phyloP scores from a whole-genome alignment of 2,329 filamentous ascomycete genomes.

The Cladophialophora yegresii region DNA sequence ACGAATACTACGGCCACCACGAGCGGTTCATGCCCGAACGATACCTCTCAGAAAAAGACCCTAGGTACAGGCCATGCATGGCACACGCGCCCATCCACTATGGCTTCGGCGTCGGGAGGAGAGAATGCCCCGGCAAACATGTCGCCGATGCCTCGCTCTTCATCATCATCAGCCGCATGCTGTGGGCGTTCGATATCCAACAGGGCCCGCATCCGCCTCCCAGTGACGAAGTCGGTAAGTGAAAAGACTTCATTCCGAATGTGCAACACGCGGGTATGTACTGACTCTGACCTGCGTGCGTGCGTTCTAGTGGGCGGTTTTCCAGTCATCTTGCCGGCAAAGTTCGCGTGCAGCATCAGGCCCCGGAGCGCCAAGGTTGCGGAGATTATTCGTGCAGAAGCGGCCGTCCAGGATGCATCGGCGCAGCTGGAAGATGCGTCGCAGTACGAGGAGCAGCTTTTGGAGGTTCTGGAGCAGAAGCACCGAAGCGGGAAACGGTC shows the following conservation, averaged over 20 bases:
- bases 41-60: slow-evolving; percentile 41
- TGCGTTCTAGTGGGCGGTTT: slow-evolving; percentile 1
- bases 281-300: background rate
- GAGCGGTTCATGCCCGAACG: slow-evolving; percentile 50
- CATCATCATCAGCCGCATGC: slow-evolving; percentile 61
- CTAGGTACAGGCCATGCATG: slow-evolving; percentile 44
- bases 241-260: background rate
- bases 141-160: slow-evolving; percentile 45
- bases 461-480: background rate
- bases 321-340: slow-evolving; percentile 5
- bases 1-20: slow-evolving; percentile 11
- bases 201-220: slow-evolving; percentile 10
- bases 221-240: slow-evolving; percentile 17
- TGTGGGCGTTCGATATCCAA: slow-evolving; percentile 43
- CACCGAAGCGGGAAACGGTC: background rate
- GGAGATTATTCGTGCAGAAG: slow-evolving; percentile 4
- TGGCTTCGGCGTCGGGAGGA: slow-evolving; percentile 58
- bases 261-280: no score
- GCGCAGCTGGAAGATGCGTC: slow-evolving; percentile 6
- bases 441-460: slow-evolving; percentile 1
- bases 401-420: background rate
- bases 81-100: slow-evolving; percentile 44
- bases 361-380: slow-evolving; percentile 2
- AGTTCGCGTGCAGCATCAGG: slow-evolving; percentile 12
- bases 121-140: slow-evolving; percentile 40